Conservation (phyloP, 306 rosid species). For the Phaseolus lunatus region DNA sequence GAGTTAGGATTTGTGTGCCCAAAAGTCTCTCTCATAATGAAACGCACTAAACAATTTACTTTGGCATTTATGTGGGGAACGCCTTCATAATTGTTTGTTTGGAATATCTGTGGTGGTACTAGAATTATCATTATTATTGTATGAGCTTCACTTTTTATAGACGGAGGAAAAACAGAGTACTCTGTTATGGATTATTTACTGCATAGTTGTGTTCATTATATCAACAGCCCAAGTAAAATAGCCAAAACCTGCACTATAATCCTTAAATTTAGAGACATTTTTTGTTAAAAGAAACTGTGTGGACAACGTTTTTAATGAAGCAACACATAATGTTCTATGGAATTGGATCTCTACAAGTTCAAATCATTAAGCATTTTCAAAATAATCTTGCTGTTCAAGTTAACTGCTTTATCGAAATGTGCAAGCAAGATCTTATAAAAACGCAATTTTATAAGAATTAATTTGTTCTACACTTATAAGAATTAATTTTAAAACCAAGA, state of each 20-base stretch:
- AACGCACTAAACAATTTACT: not conserved
- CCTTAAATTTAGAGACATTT: not conserved
- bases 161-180: constrained; percentile 14
- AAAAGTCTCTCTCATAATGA: not conserved
- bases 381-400: constrained; percentile 3
- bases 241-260: not conserved
- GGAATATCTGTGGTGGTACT: not conserved
- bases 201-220: not conserved
- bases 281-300: not conserved
- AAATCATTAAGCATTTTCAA: not conserved
- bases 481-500: too few relatives aligned
- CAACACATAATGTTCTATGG: not conserved
- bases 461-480: too few relatives aligned
- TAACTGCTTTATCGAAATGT: constrained; percentile 12
- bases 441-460: too few relatives aligned
- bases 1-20: too few relatives aligned
- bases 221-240: not conserved
- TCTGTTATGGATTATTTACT: not conserved
- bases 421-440: not conserved
- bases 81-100: not conserved
- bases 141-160: not conserved
- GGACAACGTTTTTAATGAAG: not conserved
- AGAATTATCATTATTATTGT: not conserved
- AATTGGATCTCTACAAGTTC: not conserved
- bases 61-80: not conserved